A percentile compares a stretch with the other conserved stretches of the same genome.
phyloP scores from a whole-genome alignment of 192 early-diverging fungal genomes.

The Gamsiella multidivaricata region DNA sequence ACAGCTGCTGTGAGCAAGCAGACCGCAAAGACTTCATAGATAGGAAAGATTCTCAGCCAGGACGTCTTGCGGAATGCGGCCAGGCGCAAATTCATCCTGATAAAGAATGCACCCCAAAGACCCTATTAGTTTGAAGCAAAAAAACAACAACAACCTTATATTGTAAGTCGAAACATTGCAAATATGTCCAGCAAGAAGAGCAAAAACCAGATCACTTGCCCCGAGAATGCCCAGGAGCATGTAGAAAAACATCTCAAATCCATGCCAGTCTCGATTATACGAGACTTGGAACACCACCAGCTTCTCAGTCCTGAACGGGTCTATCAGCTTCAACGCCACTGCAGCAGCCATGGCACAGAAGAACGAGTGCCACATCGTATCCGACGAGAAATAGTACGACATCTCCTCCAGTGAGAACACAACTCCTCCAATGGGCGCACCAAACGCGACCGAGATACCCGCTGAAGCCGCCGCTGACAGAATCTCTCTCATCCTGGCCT shows the following conservation, averaged over 20 bases:
- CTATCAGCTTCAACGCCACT: slow-evolving; percentile 78
- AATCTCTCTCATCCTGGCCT: slow-evolving; percentile 93
- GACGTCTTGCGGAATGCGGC: slow-evolving; percentile 81
- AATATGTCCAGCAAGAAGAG: too few relatives aligned
- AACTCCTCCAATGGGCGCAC: slow-evolving; percentile 96
- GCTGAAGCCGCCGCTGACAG: slow-evolving; percentile 92
- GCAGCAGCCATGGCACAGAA: slow-evolving; percentile 95
- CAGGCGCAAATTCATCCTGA: slow-evolving; percentile 73
- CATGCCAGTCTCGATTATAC: slow-evolving; percentile 90
- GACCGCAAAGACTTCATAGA: slow-evolving; percentile 80
- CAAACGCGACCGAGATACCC: slow-evolving; percentile 95
- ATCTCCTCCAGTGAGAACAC: slow-evolving; percentile 95
- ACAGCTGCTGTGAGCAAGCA: slow-evolving; percentile 76
- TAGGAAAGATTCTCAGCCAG: slow-evolving; percentile 72
- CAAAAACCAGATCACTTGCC: slow-evolving; percentile 50
- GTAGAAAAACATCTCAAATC: slow-evolving; percentile 92
- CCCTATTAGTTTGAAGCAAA: slow-evolving; percentile 67
- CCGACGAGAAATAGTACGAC: slow-evolving; percentile 91
- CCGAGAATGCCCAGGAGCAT: slow-evolving; percentile 85
- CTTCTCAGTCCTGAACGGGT: slow-evolving; percentile 87
- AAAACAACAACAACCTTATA: not conserved
- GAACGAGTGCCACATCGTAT: slow-evolving; percentile 94
- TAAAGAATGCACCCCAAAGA: slow-evolving; percentile 85
- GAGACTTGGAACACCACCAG: slow-evolving; percentile 89
- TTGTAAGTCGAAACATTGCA: too few relatives aligned